phyloP scores from a whole-genome alignment of 257 asterid species.

The Rehmannia glutinosa region DNA sequence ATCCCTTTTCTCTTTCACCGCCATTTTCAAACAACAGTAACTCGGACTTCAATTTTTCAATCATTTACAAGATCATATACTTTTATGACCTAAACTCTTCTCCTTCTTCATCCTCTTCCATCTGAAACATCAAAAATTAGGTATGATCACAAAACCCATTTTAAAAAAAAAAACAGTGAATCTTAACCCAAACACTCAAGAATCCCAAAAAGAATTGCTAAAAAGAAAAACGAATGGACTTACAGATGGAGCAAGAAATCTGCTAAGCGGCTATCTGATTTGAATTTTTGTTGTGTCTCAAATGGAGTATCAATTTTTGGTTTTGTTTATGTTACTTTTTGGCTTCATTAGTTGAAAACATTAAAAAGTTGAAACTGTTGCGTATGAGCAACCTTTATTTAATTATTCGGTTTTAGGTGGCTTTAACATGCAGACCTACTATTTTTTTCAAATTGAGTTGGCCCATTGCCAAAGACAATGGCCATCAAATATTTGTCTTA shows the following conservation, averaged over 20 bases:
- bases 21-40: slow-evolving; percentile 29
- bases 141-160: slow-evolving; percentile 24
- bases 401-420: slow-evolving; percentile 11
- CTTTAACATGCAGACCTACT: slow-evolving; percentile 13
- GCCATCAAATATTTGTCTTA: slow-evolving; percentile 28
- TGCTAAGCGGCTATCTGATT: slow-evolving; percentile 17
- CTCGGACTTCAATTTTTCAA: slow-evolving; percentile 3
- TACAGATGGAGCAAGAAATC: slow-evolving; percentile 21
- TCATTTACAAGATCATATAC: slow-evolving; percentile 7
- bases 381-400: slow-evolving; percentile 23
- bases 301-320: background rate
- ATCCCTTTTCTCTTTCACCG: slow-evolving; percentile 50
- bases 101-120: slow-evolving; percentile 40
- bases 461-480: background rate
- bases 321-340: background rate
- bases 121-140: slow-evolving; percentile 21
- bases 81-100: slow-evolving; percentile 7
- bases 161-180: slow-evolving; percentile 5
- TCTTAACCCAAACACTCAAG: slow-evolving; percentile 6
- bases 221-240: slow-evolving; percentile 1
- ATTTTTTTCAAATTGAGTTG: background rate
- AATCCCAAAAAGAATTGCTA: background rate
- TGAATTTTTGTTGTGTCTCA: slow-evolving; percentile 6
- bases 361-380: slow-evolving; percentile 26
- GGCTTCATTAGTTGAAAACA: slow-evolving; percentile 10